A percentile compares a stretch with the other conserved stretches of the same genome.
Conservation (phyloP, 495 filamentous ascomycete species). For the Trichoderma parareesei region DNA sequence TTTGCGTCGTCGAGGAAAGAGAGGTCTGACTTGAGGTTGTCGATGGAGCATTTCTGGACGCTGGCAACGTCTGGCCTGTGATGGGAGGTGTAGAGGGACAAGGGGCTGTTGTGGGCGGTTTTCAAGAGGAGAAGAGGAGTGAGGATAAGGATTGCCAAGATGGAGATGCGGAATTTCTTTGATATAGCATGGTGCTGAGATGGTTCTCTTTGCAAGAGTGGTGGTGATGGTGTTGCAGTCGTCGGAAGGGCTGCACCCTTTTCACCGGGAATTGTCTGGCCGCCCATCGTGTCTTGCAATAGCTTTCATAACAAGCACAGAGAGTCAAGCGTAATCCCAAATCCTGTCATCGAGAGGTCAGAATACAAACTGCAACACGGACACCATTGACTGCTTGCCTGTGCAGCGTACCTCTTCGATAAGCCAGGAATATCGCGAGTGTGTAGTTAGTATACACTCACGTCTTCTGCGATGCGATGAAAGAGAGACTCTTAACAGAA, state of each 20-base stretch:
- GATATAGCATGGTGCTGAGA: neutral
- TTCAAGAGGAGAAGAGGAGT: neutral
- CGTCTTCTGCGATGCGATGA: neutral
- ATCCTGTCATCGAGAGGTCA: neutral
- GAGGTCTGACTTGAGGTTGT: constrained; percentile 33
- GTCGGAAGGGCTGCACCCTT: neutral
- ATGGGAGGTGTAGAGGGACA: neutral
- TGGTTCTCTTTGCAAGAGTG: neutral
- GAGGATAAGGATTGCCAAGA: neutral
- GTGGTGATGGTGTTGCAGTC: neutral
- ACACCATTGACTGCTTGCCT: no score
- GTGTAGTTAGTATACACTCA: no score
- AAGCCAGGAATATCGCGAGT: no score
- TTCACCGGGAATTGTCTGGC: neutral
- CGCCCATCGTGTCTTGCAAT: neutral
- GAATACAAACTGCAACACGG: no score
- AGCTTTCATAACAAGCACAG: neutral
- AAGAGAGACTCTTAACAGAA: neutral
- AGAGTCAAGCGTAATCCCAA: neutral
- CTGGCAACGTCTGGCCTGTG: neutral
- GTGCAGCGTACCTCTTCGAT: no score
- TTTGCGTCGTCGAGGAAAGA: constrained; percentile 37
- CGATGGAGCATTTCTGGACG: constrained; percentile 35
- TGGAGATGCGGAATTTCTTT: neutral
- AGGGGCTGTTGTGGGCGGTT: neutral